Conservation (phyloP, 129 eudicot genomes). For the Centella asiatica region DNA sequence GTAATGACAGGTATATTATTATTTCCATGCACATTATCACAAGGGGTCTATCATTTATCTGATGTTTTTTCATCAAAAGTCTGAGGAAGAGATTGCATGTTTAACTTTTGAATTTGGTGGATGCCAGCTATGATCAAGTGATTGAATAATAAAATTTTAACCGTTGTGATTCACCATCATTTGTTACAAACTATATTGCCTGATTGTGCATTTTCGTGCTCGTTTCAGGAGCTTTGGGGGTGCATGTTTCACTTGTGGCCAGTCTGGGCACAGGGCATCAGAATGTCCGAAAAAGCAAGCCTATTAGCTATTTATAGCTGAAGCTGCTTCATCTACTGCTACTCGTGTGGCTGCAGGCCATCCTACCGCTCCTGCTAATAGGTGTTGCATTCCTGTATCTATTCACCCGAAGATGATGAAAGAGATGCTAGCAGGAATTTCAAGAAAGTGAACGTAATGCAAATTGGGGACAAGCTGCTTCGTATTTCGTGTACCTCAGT, state of each 20-base stretch:
- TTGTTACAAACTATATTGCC: neutral
- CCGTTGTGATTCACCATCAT: neutral
- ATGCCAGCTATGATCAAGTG: neutral
- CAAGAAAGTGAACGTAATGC: neutral
- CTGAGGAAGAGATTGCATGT: too few species aligned
- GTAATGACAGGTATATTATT: conserved; percentile 45
- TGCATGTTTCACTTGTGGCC: conserved; percentile 87
- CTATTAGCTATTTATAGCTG: conserved; percentile 25
- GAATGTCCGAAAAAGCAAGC: conserved; percentile 64
- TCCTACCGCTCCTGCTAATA: neutral
- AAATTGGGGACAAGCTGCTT: neutral
- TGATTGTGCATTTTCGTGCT: neutral
- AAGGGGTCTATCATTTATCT: neutral
- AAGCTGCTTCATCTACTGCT: neutral
- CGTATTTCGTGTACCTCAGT: neutral
- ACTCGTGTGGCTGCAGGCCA: neutral
- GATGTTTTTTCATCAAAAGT: too few species aligned
- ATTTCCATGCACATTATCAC: neutral
- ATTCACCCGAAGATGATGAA: neutral
- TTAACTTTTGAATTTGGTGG: too few species aligned
- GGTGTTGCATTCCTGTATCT: neutral
- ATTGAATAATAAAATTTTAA: neutral
- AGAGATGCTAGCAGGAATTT: neutral
- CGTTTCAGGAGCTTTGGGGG: conserved; percentile 62
- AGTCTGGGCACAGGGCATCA: conserved; percentile 74